These are phyloP conservation scores for Metschnikowia corniflorae DNA, from an alignment of 805 yeast genomes.

Conservation along the genomic window DNA sequence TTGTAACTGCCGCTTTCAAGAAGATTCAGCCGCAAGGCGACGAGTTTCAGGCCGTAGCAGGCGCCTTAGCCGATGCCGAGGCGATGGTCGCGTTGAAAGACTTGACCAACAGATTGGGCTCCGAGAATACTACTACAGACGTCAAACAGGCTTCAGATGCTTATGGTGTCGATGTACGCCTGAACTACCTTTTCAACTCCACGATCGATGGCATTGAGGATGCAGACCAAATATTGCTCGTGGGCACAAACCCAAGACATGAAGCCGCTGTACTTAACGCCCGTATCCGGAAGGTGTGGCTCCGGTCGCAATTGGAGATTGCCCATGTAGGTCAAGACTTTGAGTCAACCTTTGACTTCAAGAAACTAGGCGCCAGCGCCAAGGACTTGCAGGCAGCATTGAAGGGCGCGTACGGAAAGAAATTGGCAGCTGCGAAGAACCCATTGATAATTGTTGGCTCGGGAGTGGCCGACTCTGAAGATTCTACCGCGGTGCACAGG, in stretches of 20 bases:
- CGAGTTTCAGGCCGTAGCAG: slow-evolving; percentile 78
- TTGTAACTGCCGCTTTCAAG: slow-evolving; percentile 60
- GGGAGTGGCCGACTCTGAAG: slow-evolving; percentile 66
- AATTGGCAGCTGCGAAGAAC: slow-evolving; percentile 59
- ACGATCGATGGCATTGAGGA: slow-evolving; percentile 75
- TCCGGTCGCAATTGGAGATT: slow-evolving; percentile 62
- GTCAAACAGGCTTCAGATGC: slow-evolving; percentile 52
- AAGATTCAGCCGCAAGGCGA: slow-evolving; percentile 56
- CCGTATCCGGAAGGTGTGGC: slow-evolving; percentile 79
- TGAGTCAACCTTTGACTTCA: slow-evolving; percentile 69
- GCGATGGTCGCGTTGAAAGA: slow-evolving; percentile 79
- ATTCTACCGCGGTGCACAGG: slow-evolving; percentile 58
- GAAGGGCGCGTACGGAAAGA: slow-evolving; percentile 64
- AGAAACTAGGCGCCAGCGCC: slow-evolving; percentile 60
- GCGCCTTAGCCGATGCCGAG: slow-evolving; percentile 81
- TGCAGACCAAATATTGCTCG: slow-evolving; percentile 74
- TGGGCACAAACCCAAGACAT: slow-evolving; percentile 85
- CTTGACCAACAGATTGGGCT: slow-evolving; percentile 68
- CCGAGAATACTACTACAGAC: slow-evolving; percentile 78
- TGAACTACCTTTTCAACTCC: slow-evolving; percentile 78
- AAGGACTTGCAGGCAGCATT: slow-evolving; percentile 58
- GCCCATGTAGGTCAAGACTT: slow-evolving; percentile 73
- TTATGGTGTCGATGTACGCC: slow-evolving; percentile 69
- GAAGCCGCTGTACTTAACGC: slow-evolving; percentile 88
- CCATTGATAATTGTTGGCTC: slow-evolving; percentile 83